Conservation (phyloP, 208 protist species). For the Trypanosoma conorhini region DNA sequence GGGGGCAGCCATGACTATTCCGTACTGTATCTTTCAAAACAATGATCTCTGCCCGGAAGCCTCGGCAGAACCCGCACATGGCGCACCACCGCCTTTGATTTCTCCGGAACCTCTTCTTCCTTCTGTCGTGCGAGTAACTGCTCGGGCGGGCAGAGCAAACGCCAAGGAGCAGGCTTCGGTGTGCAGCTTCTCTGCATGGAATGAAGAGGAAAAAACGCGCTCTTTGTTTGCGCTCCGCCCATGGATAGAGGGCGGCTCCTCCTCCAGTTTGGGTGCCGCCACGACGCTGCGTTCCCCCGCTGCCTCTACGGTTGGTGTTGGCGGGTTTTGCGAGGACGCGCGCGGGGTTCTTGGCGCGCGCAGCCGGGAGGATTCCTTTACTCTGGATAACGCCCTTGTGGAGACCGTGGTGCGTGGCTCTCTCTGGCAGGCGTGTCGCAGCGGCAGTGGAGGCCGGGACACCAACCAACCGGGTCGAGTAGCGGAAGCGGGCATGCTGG, state of each 20-base stretch:
- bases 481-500: neutral
- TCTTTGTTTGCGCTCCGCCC: neutral
- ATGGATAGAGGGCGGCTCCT: constrained; percentile 7
- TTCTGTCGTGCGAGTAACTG: constrained; percentile 13
- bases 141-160: neutral
- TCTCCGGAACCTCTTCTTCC: constrained; percentile 13
- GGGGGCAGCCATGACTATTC: neutral
- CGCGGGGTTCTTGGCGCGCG: neutral
- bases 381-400: constrained; percentile 17
- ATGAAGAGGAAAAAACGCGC: constrained; percentile 7
- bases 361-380: neutral
- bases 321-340: neutral
- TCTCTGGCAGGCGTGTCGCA: constrained; percentile 10
- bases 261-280: neutral
- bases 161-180: neutral
- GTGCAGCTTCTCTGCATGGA: constrained; percentile 3
- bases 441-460: neutral
- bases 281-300: neutral
- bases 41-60: neutral
- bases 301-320: neutral
- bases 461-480: neutral
- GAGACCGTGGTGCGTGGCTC: constrained; percentile 10
- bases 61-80: neutral
- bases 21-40: constrained; percentile 17
- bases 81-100: constrained; percentile 8